Conservation (phyloP, 2,329 filamentous ascomycete species). For the Graphilbum fragrans region DNA sequence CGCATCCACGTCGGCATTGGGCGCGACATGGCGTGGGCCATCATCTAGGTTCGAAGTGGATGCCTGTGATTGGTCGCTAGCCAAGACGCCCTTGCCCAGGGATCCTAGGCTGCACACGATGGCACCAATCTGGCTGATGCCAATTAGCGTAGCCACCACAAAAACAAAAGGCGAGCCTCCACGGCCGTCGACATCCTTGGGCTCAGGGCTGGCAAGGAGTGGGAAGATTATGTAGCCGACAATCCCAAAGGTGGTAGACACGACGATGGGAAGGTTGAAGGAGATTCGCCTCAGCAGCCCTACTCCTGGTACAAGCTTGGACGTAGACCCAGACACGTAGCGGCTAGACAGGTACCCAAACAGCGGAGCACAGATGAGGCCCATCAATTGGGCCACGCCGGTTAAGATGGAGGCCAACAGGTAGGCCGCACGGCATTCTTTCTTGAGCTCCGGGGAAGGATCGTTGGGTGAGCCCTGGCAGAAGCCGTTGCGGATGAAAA, state of each 20-base stretch:
- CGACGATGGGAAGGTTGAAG: constrained; percentile 60
- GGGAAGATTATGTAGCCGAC: constrained; percentile 69
- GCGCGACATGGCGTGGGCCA: no score
- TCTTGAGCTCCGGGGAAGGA: constrained; percentile 63
- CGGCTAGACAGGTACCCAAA: constrained; percentile 71
- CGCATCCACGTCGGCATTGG: constrained; percentile 3
- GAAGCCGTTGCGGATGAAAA: constrained; percentile 69
- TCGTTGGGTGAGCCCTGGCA: constrained; percentile 58
- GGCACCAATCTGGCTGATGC: constrained; percentile 87
- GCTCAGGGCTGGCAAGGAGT: constrained; percentile 64
- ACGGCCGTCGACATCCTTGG: constrained; percentile 47
- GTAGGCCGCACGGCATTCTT: constrained; percentile 77
- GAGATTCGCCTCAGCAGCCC: no score
- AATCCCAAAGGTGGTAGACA: constrained; percentile 62
- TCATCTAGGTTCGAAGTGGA: not conserved
- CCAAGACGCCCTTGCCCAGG: constrained; percentile 67
- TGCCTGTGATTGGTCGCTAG: constrained; percentile 23
- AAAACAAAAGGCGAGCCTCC: constrained; percentile 61
- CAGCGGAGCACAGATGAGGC: constrained; percentile 69
- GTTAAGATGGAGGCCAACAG: constrained; percentile 77
- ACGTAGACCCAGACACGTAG: not conserved
- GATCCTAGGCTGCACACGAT: constrained; percentile 94
- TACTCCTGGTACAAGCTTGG: not conserved
- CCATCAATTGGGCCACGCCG: constrained; percentile 77
- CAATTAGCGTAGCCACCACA: constrained; percentile 65